Evolutionary conservation across 1,139 yeast genomes (phyloP).

Genomic region (Eremothecium cymbalariae): DNA sequence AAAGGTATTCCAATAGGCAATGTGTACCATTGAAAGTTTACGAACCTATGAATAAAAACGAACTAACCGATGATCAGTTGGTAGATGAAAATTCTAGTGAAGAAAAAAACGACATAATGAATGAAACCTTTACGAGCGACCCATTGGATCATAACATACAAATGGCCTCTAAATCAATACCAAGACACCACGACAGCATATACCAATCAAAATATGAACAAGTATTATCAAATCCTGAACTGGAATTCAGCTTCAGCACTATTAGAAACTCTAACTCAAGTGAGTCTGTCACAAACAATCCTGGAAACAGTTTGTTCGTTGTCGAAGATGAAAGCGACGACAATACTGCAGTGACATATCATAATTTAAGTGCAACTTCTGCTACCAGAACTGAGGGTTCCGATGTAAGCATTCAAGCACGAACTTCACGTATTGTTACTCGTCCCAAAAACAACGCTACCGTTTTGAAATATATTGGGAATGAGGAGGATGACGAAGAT

Average conservation of each 20-base stretch:
- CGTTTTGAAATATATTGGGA: slow-evolving; percentile 5
- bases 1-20: not conserved
- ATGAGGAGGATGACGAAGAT: slow-evolving; percentile 21
- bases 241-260: too few species aligned
- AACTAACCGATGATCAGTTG: slow-evolving; percentile 8
- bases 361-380: slow-evolving; percentile 13
- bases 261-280: too few species aligned
- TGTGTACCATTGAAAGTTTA: slow-evolving; percentile 1
- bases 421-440: too few species aligned
- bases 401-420: too few species aligned
- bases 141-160: too few species aligned
- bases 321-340: slow-evolving; percentile 1
- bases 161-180: slow-evolving; percentile 11
- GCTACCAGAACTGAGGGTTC: slow-evolving; percentile 6
- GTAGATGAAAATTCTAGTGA: slow-evolving; percentile 10
- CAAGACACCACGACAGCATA: not conserved
- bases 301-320: slow-evolving; percentile 1
- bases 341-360: not conserved
- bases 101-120: slow-evolving; percentile 7
- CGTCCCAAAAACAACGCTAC: slow-evolving; percentile 10
- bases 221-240: too few species aligned
- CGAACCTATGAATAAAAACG: slow-evolving; percentile 2
- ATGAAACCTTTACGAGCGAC: slow-evolving; percentile 11
- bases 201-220: not conserved
- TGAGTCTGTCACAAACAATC: too few species aligned